Conservation (phyloP, 1,284 basidiomycete species). For the Chondrostereum purpureum region DNA sequence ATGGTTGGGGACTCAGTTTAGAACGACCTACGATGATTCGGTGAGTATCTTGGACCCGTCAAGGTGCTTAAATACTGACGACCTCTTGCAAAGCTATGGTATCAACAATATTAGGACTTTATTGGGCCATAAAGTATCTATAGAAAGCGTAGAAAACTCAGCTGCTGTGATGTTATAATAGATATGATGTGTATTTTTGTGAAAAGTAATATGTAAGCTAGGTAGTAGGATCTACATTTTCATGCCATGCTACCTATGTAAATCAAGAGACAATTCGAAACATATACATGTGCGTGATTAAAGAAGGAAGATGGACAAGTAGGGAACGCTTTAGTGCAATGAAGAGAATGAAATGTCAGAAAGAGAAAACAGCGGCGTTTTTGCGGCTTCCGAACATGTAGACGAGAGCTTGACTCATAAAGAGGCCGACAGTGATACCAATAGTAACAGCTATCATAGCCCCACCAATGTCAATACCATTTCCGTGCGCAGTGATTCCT, state of each 20-base stretch:
- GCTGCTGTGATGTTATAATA: conserved; percentile 87
- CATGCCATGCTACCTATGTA: no score
- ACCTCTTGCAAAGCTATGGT: conserved; percentile 46
- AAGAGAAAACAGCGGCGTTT: conserved; percentile 79
- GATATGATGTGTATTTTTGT: no score
- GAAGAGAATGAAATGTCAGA: conserved; percentile 26
- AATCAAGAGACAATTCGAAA: no score
- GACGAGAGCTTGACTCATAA: conserved; percentile 81
- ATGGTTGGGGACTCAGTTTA: conserved; percentile 94
- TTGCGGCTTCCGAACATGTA: conserved; percentile 82
- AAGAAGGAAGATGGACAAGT: no score
- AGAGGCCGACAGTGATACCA: conserved; percentile 86
- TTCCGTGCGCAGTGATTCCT: conserved; percentile 65
- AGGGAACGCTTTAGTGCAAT: not conserved
- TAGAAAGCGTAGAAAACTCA: conserved; percentile 84
- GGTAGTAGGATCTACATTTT: no score
- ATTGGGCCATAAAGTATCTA: conserved; percentile 94
- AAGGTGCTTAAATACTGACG: conserved; percentile 1
- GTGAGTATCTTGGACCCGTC: conserved; percentile 35
- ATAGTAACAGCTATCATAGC: conserved; percentile 86
- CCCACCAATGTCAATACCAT: conserved; percentile 70
- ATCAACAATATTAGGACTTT: conserved; percentile 97
- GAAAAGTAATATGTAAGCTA: no score
- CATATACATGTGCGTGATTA: no score
- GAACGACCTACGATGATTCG: conserved; percentile 99